Evolutionary conservation across 257 asterid species (phyloP).

Genomic region (Lithospermum erythrorhizon): DNA sequence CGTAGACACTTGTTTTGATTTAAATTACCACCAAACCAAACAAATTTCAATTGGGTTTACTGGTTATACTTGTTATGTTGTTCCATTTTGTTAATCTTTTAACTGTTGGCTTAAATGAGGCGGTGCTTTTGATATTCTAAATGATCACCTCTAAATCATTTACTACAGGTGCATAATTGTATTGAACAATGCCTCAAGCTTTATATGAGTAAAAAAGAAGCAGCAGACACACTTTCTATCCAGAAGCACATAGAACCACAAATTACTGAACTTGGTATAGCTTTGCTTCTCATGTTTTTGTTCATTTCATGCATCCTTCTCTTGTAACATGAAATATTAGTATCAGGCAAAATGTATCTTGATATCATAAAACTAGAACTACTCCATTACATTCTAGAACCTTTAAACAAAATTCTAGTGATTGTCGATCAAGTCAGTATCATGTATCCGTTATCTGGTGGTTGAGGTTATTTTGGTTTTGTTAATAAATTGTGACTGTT

Average conservation of each 20-base stretch:
- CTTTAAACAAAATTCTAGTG: background rate
- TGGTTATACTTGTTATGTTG: background rate
- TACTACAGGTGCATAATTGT: background rate
- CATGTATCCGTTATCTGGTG: too few species aligned
- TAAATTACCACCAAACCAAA: too few species aligned
- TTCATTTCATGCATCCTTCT: background rate
- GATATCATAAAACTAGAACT: too few species aligned
- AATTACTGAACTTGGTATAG: background rate
- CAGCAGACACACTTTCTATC: background rate
- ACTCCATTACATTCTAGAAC: background rate
- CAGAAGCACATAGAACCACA: background rate
- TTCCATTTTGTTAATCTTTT: background rate
- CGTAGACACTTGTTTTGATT: background rate
- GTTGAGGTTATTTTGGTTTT: too few species aligned
- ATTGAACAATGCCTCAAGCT: background rate
- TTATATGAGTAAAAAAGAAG: background rate
- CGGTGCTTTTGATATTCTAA: background rate
- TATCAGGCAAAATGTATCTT: too few species aligned
- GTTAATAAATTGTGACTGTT: too few species aligned
- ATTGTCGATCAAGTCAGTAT: background rate
- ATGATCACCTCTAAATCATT: background rate
- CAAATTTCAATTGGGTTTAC: background rate
- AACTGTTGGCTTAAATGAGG: background rate
- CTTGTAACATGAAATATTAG: background rate
- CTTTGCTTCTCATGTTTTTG: background rate